Base-by-base conservation (phyloP, 2,329 filamentous ascomycete genomes). In the Aspergillus fumigatus region DNA sequence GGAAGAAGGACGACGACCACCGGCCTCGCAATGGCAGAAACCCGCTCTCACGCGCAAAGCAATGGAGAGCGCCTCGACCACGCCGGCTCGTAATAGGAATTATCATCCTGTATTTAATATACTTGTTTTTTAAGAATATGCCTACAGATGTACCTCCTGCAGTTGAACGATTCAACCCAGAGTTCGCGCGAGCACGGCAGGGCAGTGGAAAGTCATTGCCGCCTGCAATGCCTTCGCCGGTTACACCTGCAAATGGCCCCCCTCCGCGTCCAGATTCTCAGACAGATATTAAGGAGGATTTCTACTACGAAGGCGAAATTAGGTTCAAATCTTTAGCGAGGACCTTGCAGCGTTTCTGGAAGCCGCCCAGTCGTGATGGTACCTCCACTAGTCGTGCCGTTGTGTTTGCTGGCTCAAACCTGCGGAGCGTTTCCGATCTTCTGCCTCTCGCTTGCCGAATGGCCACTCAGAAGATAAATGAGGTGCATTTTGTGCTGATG, bases 391-490 rank as follows among this genome's bases (percentile, higher is more conserved):
- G 92, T 66, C 60, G 52, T 51, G 62, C 62, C 25, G 82, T 96
- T 17, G 73, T 97, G 3, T 96, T 96, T 69, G 88, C 87, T 4
- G 86, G 89, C 3, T 87, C 89, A 0, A 92, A 82, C 59, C 74
- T 95, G 51, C 83, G 83, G 70, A 94, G 90, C 68, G 84, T 86
- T 17, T 82, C 89, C 0, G 82, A 83, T 32, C 71, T 97, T 53
- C 77, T 96, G 32, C 91, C 92, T 0, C 79, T 96, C 68, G 90
- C 92, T 5, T 97, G 94, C 72, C 84, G 90, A 65, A 97, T 97
- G 92, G 87, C 86, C 6, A 72, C 73, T 23, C 82, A 86, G 72
- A 80, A 83, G 55, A 79, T 82, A 57, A 96, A 85, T 67, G 82
- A 85, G 60, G 91, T 97, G 8, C 93, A 97, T 70, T 88, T 96